A percentile compares a stretch with the other conserved stretches of the same genome.
Conservation (phyloP, 352 stramenopile genomes). For the Phytophthora boehmeriae region DNA sequence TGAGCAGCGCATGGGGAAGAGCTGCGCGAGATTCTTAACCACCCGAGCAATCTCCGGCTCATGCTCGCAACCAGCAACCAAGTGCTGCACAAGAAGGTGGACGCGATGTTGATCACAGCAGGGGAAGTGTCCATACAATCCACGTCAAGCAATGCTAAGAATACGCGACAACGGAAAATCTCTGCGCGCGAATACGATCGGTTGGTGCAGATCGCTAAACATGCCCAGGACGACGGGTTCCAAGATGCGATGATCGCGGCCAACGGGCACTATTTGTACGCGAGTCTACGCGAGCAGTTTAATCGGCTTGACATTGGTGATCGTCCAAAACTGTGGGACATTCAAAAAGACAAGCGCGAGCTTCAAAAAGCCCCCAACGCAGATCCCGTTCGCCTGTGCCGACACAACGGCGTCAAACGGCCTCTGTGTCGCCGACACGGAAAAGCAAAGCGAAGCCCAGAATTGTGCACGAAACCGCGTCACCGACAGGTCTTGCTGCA, state of each 20-base stretch:
- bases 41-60: conserved; percentile 48
- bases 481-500: neutral
- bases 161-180: conserved; percentile 16
- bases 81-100: conserved; percentile 51
- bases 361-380: conserved; percentile 10
- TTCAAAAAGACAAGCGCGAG: conserved; percentile 35
- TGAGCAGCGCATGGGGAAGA: conserved; percentile 49
- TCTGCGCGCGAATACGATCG: conserved; percentile 38
- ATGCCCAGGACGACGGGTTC: conserved; percentile 42
- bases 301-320: conserved; percentile 31
- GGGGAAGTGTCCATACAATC: neutral
- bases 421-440: conserved; percentile 28
- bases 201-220: conserved; percentile 52
- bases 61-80: conserved; percentile 45
- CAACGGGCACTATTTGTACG: conserved; percentile 45
- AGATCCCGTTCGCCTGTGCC: conserved; percentile 31
- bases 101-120: conserved; percentile 41
- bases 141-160: conserved; percentile 1
- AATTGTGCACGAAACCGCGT: conserved; percentile 5
- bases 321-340: conserved; percentile 35
- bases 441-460: conserved; percentile 26
- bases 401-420: neutral
- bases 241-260: conserved; percentile 46
- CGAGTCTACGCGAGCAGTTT: conserved; percentile 41
- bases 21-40: conserved; percentile 47